phyloP scores from a whole-genome alignment of 1,284 basidiomycete species.

The Sporisorium scitamineum region DNA sequence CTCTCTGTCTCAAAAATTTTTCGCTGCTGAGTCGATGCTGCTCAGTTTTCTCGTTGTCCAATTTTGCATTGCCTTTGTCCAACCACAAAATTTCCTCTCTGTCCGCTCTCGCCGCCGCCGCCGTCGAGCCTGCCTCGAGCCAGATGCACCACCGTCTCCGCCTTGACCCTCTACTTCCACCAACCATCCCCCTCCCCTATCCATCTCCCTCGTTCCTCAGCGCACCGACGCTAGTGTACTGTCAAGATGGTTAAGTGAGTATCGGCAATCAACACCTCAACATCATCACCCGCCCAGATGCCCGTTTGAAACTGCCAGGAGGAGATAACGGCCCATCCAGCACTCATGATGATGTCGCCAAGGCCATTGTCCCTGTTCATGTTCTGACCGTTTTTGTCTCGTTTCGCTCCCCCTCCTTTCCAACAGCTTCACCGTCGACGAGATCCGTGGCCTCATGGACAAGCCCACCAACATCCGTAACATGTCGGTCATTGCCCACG shows the following conservation, averaged over 20 bases:
- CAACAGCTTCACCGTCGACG: constrained; percentile 72
- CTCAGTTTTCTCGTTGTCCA: constrained; percentile 13
- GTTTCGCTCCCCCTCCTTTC: too few species aligned
- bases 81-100: constrained; percentile 12
- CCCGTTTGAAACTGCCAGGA: not conserved
- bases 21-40: not conserved
- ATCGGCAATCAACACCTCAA: not conserved
- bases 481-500: constrained; percentile 80
- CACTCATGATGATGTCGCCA: not conserved
- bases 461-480: constrained; percentile 86
- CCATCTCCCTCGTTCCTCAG: constrained; percentile 44
- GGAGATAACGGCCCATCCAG: not conserved
- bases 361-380: not conserved
- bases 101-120: constrained; percentile 13
- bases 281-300: constrained; percentile 4
- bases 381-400: constrained; percentile 22
- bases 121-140: constrained; percentile 9
- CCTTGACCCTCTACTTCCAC: constrained; percentile 20
- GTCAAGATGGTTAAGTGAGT: constrained; percentile 62
- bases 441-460: constrained; percentile 92
- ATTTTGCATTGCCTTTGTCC: constrained; percentile 23
- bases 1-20: constrained; percentile 11
- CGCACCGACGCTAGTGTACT: constrained; percentile 51
- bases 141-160: constrained; percentile 19
- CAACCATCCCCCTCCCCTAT: constrained; percentile 32